These are phyloP conservation scores for Mrakia blollopis DNA, from an alignment of 768 basidiomycete genomes.

Conservation along the genomic window DNA sequence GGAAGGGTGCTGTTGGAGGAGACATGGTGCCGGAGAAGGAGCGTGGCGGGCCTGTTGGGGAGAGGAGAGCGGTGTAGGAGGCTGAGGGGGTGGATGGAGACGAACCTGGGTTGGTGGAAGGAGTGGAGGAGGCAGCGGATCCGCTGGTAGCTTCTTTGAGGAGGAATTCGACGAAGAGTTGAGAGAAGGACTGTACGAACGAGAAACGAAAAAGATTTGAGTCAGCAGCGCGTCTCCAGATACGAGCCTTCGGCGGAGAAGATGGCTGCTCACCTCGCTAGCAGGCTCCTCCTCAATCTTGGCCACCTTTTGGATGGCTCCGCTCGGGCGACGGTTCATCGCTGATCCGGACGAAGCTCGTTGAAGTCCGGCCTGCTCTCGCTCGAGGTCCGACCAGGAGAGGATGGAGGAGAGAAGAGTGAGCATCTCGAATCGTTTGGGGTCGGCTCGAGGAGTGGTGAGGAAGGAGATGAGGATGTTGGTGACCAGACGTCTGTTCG, in stretches of 20 bases:
- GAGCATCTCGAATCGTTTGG: conserved; percentile 96
- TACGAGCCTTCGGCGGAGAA: too few species aligned
- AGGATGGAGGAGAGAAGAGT: conserved; percentile 79
- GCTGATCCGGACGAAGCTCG: conserved; percentile 45
- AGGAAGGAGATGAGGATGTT: conserved; percentile 90
- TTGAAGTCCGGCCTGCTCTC: conserved; percentile 83
- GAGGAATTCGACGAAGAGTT: conserved; percentile 95
- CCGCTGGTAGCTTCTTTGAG: conserved; percentile 68
- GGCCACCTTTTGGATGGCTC: conserved; percentile 16
- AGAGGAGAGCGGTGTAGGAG: conserved; percentile 8
- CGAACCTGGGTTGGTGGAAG: not conserved
- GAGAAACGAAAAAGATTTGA: not conserved
- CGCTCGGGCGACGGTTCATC: conserved; percentile 15
- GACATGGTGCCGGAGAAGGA: conserved; percentile 9
- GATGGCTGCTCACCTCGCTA: conserved; percentile 45
- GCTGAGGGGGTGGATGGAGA: not conserved
- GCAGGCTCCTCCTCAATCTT: conserved; percentile 41
- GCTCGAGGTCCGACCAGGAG: conserved; percentile 85
- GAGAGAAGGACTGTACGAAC: conserved; percentile 75
- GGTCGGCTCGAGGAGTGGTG: conserved; percentile 79
- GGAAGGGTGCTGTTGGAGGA: not conserved
- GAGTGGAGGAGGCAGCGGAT: not conserved
- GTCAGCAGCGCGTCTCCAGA: not conserved
- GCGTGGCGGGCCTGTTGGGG: not conserved
- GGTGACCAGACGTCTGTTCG: conserved; percentile 69